Percentiles rank a stretch among this genome's conserved stretches.
These are phyloP conservation scores for Anacardium occidentale DNA, from an alignment of 345 rosid species.

Conservation along the genomic window DNA sequence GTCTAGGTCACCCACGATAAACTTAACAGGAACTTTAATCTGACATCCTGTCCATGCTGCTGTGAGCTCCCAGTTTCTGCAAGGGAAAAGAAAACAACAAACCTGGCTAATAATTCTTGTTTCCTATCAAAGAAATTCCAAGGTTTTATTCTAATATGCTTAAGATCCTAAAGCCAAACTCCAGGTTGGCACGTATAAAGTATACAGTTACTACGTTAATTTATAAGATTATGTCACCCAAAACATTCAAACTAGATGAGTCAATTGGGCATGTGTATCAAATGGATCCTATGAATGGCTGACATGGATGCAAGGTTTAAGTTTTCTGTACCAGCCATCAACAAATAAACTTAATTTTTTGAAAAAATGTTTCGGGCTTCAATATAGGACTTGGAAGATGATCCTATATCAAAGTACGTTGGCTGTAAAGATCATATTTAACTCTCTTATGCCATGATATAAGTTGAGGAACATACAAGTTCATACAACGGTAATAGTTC, in stretches of 20 bases:
- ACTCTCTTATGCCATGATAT: background rate
- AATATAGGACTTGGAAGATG: background rate
- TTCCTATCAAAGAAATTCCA: background rate
- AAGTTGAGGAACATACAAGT: conserved; percentile 48
- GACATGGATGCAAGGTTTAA: background rate
- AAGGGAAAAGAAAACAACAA: conserved; percentile 6
- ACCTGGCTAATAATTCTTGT: too few species aligned
- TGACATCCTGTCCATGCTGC: conserved; percentile 59
- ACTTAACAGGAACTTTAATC: conserved; percentile 80
- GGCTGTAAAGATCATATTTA: background rate
- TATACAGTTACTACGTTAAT: background rate
- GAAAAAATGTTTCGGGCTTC: background rate
- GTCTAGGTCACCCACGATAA: conserved; percentile 77
- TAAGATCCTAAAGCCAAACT: background rate
- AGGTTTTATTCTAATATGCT: background rate
- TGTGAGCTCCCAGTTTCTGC: conserved; percentile 82
- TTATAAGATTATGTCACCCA: background rate
- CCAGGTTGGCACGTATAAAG: background rate
- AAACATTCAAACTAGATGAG: background rate
- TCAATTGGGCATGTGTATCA: background rate
- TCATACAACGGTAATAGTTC: conserved; percentile 72
- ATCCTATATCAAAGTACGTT: background rate
- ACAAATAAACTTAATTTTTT: background rate
- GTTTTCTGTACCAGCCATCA: background rate
- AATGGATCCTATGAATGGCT: background rate